phyloP scores from a whole-genome alignment of 345 rosid genomes.

The Raphanus raphanistrum region DNA sequence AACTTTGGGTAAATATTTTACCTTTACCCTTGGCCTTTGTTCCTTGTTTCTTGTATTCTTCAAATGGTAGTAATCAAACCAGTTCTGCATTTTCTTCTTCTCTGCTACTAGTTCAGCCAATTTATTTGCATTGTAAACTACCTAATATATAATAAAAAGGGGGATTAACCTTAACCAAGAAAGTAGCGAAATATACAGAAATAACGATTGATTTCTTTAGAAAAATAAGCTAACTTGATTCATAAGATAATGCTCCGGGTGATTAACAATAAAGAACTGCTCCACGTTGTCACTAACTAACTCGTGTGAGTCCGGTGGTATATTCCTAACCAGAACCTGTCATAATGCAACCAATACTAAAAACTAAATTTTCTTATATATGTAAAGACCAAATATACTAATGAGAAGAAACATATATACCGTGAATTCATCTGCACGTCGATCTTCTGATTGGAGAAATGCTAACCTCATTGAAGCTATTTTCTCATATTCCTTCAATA shows the following conservation, averaged over 20 bases:
- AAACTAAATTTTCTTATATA: background rate
- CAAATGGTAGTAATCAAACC: slow-evolving; percentile 80
- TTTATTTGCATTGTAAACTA: slow-evolving; percentile 82
- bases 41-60: slow-evolving; percentile 57
- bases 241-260: slow-evolving; percentile 71
- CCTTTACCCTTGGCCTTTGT: slow-evolving; percentile 62
- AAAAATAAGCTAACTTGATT: slow-evolving; percentile 51
- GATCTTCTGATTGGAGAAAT: slow-evolving; percentile 74
- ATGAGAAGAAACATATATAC: slow-evolving; percentile 43
- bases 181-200: background rate
- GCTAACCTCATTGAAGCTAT: slow-evolving; percentile 79
- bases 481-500: slow-evolving; percentile 73
- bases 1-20: slow-evolving; percentile 44
- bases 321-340: slow-evolving; percentile 82
- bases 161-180: background rate
- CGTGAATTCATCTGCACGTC: slow-evolving; percentile 88
- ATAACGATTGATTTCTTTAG: background rate
- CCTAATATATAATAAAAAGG: slow-evolving; percentile 40
- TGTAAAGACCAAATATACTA: background rate
- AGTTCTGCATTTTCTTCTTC: slow-evolving; percentile 68
- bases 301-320: slow-evolving; percentile 80
- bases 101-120: slow-evolving; percentile 67
- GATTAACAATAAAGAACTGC: slow-evolving; percentile 82
- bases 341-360: background rate
- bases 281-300: slow-evolving; percentile 77